These are phyloP conservation scores for Chrysoporthe cubensis DNA, from an alignment of 2,329 filamentous ascomycete genomes.

Conservation along the genomic window DNA sequence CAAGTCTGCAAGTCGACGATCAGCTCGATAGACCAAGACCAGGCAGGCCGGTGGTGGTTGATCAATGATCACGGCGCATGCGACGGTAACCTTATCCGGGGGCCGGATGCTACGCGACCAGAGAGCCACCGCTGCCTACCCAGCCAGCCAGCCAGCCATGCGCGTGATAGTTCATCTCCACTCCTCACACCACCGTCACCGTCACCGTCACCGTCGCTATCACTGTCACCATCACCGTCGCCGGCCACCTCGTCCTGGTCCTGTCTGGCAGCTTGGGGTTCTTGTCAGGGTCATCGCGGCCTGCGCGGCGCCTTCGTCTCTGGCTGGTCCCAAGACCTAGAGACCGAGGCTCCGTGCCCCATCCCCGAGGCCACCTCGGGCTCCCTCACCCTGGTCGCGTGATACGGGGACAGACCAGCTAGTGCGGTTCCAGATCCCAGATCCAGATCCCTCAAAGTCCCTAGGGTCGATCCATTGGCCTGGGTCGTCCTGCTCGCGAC, in stretches of 20 bases:
- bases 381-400: conserved; percentile 10
- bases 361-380: conserved; percentile 12
- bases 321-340: neutral
- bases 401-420: conserved; percentile 7
- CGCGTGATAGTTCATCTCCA: conserved; percentile 2
- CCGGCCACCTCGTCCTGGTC: neutral
- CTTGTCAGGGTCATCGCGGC: neutral
- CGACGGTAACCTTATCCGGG: conserved; percentile 15
- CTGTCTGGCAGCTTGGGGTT: neutral
- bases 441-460: neutral
- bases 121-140: too few relatives aligned
- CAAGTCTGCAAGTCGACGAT: neutral
- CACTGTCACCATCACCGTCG: too few relatives aligned
- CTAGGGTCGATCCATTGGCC: neutral
- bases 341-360: neutral
- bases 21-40: neutral
- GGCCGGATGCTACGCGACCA: neutral
- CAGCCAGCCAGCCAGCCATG: neutral
- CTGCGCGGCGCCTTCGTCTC: neutral
- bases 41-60: neutral
- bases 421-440: conserved; percentile 13
- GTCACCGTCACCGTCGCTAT: too few relatives aligned
- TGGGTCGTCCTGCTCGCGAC: neutral
- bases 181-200: conserved; percentile 1
- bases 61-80: conserved; percentile 6